phyloP scores from a whole-genome alignment of 371 early-diverging fungal genomes.

The Sporodiniella umbellata region DNA sequence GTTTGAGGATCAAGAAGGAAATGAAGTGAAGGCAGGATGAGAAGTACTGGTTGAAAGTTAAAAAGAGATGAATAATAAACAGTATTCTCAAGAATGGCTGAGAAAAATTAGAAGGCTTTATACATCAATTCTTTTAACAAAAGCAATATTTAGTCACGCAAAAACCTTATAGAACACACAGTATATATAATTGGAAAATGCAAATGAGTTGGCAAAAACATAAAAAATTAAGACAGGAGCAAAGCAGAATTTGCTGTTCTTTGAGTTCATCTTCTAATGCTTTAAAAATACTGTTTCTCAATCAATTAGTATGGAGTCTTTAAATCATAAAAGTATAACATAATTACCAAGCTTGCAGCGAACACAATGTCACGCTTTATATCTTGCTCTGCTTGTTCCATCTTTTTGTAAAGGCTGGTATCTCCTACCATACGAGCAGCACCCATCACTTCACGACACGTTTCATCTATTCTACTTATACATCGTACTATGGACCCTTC shows the following conservation, averaged over 20 bases:
- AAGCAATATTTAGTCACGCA: no score
- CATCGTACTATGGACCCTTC: conserved; percentile 98
- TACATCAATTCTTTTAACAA: no score
- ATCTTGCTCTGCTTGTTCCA: conserved; percentile 88
- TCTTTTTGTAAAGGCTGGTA: conserved; percentile 86
- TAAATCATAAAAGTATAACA: no score
- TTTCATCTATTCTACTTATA: conserved; percentile 96
- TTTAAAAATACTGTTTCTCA: no score
- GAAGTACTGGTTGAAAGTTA: no score
- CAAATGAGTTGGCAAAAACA: no score
- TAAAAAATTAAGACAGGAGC: no score
- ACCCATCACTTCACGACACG: conserved; percentile 91
- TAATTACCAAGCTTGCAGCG: conserved; percentile 90
- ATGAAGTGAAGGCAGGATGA: conserved; percentile 46
- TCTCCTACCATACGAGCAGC: conserved; percentile 97
- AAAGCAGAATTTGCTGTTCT: no score
- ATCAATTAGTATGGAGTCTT: background rate
- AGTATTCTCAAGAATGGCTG: background rate
- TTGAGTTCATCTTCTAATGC: no score
- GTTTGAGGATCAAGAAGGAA: conserved; percentile 71
- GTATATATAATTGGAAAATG: no score
- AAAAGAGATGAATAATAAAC: background rate
- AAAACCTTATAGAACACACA: no score
- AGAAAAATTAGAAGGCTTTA: no score
- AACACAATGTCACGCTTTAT: conserved; percentile 99